Evolutionary conservation across 1,284 basidiomycete genomes (phyloP).

Genomic region (Xerocomus nothofagi): DNA sequence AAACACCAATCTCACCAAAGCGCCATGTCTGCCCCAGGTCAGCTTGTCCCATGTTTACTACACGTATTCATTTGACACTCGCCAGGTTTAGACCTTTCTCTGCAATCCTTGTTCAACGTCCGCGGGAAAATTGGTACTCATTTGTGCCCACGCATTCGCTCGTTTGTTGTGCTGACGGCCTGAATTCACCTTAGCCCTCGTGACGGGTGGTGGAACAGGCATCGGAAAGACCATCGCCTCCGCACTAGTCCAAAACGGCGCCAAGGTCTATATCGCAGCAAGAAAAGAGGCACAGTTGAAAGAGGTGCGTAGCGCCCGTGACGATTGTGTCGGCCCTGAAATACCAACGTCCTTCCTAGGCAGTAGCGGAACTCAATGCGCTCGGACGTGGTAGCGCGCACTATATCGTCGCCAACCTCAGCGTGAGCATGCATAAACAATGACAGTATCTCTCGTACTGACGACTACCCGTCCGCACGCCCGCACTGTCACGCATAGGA

Average conservation of each 20-base stretch:
- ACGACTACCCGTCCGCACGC: background rate
- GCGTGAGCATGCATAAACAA: slow-evolving; percentile 54
- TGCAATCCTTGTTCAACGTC: slow-evolving; percentile 68
- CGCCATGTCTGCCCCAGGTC: slow-evolving; percentile 20
- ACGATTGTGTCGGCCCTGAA: background rate
- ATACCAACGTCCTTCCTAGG: slow-evolving; percentile 37
- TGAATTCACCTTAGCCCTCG: slow-evolving; percentile 51
- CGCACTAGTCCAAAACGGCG: slow-evolving; percentile 79
- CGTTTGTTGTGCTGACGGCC: slow-evolving; percentile 3
- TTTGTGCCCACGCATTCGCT: background rate
- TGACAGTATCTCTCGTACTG: background rate
- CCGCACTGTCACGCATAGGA: slow-evolving; percentile 41
- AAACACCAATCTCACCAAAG: background rate
- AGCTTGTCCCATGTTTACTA: background rate
- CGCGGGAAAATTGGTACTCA: slow-evolving; percentile 69
- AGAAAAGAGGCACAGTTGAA: slow-evolving; percentile 77
- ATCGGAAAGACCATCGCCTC: slow-evolving; percentile 82
- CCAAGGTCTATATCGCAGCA: slow-evolving; percentile 84
- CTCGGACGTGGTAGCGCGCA: slow-evolving; percentile 58
- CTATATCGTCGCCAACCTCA: slow-evolving; percentile 74
- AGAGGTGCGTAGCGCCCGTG: slow-evolving; percentile 46
- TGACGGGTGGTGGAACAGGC: slow-evolving; percentile 80
- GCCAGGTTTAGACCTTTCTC: slow-evolving; percentile 49
- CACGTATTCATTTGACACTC: background rate
- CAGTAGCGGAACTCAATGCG: slow-evolving; percentile 59